Base-by-base conservation (phyloP, 108 stramenopile genomes). In the Nitzschia sp. region DNA sequence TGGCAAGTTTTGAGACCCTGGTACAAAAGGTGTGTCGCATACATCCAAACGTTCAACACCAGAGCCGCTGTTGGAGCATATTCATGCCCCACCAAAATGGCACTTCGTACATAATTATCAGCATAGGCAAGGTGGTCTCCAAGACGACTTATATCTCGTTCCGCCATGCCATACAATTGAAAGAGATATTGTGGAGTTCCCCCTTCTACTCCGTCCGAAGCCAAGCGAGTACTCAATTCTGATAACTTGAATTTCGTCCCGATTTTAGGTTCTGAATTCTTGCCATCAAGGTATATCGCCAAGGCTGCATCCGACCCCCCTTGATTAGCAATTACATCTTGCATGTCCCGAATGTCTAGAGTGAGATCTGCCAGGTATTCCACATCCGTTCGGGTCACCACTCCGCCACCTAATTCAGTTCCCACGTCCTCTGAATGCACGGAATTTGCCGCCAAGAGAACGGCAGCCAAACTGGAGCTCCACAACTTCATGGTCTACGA, bases 311-410 rank as follows among this genome's bases (percentile, higher is more conserved):
- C 66, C 13, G 46, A 65, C 27, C 76, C 58, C 0, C 55, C 62
- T 9, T 25, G 34, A 0, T 54, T 30, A 13, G 23, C 48, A 26
- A 85, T 49, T 25, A 47, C 28, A 15, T 47, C 48, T 35, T 60
- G 60, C 66, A 94, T 90, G 57, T 90, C 93, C 25, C 82, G 75
- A 18, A 91, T 55, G 66, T 94, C 93, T 58, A 81, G 63, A 19
- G 85, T 76, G 42, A 94, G 63, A 42, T 75, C 75, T 1, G 89
- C 85, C 38, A 82, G 68, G 31, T 75, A 70, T 15, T 79, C 70
- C 27, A 92, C 93, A 75, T 88, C 65, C 27, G 88, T 82, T 38
- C 83, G 78, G 15, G 93, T 94, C 32, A 83, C 76, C 64, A 92
- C 73, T 0, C 87, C 87, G 55, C 85, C 88, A 13, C 82, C 89